Base-by-base conservation (phyloP, 495 filamentous ascomycete genomes). In the Talaromyces stipitatus region DNA sequence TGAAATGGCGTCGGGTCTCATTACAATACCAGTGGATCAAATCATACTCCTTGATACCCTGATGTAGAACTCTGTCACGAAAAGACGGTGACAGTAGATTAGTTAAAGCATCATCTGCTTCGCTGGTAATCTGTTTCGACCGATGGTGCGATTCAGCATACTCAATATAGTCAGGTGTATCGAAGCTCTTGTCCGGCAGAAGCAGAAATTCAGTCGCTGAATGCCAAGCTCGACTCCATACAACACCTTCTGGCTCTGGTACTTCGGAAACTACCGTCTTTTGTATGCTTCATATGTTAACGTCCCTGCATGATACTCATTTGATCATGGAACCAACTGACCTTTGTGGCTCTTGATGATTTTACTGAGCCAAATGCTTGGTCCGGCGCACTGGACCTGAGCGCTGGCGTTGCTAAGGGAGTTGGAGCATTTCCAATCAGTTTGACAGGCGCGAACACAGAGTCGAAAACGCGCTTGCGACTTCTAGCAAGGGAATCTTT, bases 201-300 rank as follows among this genome's bases (percentile, higher is more conserved):
- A 74, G 67, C 14, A 92, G 78, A 47, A 80, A 82, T 33, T 75
- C 71, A 10, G 85, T 89, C 46, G 85, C 86, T 2, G 76, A 69
- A 64, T 82, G 80, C 86, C 88, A 90, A 33, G 87, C 82, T 54
- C 81, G 77, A 60, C 88, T 81, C 79, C 84, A 90, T 54, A 69
- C 69, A 54, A 76, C 72, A 64, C 86, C 84, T 57, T 89, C 82
- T 36, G 64, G 58, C 30, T 63, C 56, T 50, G 59, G 27, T 20
- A 23, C 22, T 30, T 51, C 20, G 27, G 26, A 3, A 9, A 16
- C 2, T 9, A 16, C 1, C 12, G 27, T 30, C 48, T 51, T 48
- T 26, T 26, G 14, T n/a, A n/a, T n/a, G n/a, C n/a, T n/a, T n/a
- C n/a, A 26, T 5, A 0, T 24, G 45, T 48, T 26, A 48, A 10